phyloP scores from a whole-genome alignment of 139 green algal species.

The Deuterostichococcus epilithicus region DNA sequence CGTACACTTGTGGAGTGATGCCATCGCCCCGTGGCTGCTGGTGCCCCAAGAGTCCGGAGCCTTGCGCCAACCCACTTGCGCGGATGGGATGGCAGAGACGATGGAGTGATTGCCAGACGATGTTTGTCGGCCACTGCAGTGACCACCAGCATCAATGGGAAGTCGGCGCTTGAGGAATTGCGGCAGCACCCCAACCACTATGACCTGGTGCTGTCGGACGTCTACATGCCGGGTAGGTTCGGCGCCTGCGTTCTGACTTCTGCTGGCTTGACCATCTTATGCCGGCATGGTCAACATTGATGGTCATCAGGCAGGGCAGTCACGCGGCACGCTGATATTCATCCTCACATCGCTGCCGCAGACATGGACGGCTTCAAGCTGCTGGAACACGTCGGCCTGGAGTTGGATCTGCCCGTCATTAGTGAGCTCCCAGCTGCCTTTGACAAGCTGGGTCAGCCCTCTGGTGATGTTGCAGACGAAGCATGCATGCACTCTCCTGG shows the following conservation, averaged over 20 bases:
- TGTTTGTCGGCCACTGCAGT: conserved; percentile 35
- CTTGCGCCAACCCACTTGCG: no score
- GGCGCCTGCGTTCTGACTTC: background rate
- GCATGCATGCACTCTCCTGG: no score
- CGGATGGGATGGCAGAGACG: no score
- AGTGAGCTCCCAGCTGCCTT: conserved; percentile 83
- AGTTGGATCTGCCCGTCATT: conserved; percentile 93
- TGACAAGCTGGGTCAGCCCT: background rate
- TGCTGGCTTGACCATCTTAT: no score
- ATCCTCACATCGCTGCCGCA: conserved; percentile 15
- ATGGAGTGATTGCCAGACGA: no score
- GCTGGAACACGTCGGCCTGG: conserved; percentile 85
- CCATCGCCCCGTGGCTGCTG: no score
- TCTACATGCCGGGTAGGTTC: conserved; percentile 88
- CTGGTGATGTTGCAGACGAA: background rate
- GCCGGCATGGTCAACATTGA: background rate
- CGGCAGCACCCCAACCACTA: conserved; percentile 59
- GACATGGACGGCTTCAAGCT: conserved; percentile 98
- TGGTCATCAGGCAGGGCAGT: background rate
- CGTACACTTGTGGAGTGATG: no score
- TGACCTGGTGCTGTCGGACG: conserved; percentile 94
- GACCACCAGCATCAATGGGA: conserved; percentile 48
- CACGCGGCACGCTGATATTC: background rate
- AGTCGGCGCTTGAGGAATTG: conserved; percentile 56
- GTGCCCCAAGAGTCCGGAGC: no score